Conservation (phyloP, 305 asterid genomes). For the Solanum hybrid region DNA sequence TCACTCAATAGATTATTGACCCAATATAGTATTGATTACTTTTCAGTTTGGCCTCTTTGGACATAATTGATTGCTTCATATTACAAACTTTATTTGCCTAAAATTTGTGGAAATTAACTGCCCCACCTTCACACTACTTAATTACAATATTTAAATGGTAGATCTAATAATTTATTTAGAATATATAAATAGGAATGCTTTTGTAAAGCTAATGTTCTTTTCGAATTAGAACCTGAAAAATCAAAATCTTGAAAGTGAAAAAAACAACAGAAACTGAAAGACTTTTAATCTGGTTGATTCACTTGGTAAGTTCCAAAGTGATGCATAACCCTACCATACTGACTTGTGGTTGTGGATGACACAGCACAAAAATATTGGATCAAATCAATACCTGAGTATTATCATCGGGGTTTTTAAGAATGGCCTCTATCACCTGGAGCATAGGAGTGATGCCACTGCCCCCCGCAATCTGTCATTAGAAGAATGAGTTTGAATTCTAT, state of each 20-base stretch:
- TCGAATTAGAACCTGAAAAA: neutral
- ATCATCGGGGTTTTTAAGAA: conserved; percentile 86
- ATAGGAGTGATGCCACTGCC: conserved; percentile 95
- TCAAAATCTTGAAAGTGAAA: neutral
- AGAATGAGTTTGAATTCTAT: conserved; percentile 1
- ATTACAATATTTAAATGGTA: neutral
- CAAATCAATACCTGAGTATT: conserved; percentile 52
- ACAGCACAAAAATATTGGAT: conserved; percentile 1
- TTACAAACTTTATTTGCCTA: neutral
- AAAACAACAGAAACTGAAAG: neutral
- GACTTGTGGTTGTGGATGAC: conserved; percentile 6
- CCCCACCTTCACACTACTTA: neutral
- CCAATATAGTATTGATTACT: neutral
- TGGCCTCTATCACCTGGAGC: conserved; percentile 90
- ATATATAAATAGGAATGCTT: neutral
- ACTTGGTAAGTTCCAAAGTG: conserved; percentile 1
- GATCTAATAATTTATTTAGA: neutral
- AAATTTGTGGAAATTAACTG: neutral
- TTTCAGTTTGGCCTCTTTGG: neutral
- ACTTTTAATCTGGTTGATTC: neutral
- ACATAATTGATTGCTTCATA: neutral
- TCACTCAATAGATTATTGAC: neutral
- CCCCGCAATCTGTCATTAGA: conserved; percentile 69
- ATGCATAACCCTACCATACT: neutral
- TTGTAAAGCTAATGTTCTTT: neutral